Percentiles rank a stretch among this genome's conserved stretches.
These are phyloP conservation scores for Conticribra guillardii DNA, from an alignment of 108 stramenopile genomes.

Conservation along the genomic window DNA sequence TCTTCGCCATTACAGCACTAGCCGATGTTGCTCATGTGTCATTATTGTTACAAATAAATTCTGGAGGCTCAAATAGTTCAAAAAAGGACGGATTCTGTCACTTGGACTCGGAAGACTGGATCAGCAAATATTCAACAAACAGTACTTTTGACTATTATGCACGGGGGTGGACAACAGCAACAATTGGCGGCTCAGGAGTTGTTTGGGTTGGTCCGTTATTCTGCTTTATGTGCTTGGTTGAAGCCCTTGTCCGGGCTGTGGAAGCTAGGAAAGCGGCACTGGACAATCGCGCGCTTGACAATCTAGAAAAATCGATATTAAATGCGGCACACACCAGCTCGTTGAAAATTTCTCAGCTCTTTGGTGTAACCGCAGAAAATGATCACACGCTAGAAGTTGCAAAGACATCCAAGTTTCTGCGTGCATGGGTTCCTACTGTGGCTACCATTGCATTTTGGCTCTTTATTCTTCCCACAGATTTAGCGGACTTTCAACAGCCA, in stretches of 20 bases:
- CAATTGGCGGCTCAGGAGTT: conserved; percentile 11
- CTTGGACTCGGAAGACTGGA: conserved; percentile 9
- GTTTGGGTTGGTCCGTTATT: conserved; percentile 47
- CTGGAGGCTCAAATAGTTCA: neutral
- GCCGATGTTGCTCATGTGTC: conserved; percentile 9
- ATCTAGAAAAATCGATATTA: conserved; percentile 53
- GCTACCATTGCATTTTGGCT: conserved; percentile 56
- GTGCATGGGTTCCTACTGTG: conserved; percentile 58
- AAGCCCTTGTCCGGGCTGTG: conserved; percentile 48
- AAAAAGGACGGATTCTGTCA: neutral
- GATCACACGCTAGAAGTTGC: conserved; percentile 15
- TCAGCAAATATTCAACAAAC: neutral
- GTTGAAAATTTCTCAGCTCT: conserved; percentile 28
- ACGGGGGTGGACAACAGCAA: conserved; percentile 6
- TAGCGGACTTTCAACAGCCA: conserved; percentile 21
- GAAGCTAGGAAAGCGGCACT: conserved; percentile 58
- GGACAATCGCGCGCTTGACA: conserved; percentile 56
- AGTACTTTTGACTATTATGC: neutral
- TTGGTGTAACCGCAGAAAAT: conserved; percentile 16
- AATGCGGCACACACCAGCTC: conserved; percentile 39
- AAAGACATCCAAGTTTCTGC: conserved; percentile 36
- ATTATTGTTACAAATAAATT: neutral
- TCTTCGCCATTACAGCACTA: conserved; percentile 23
- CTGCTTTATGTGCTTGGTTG: conserved; percentile 50
- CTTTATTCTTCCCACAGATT: conserved; percentile 50